These are phyloP conservation scores for Claviceps purpurea DNA, from an alignment of 2,329 filamentous ascomycete genomes.

Conservation along the genomic window DNA sequence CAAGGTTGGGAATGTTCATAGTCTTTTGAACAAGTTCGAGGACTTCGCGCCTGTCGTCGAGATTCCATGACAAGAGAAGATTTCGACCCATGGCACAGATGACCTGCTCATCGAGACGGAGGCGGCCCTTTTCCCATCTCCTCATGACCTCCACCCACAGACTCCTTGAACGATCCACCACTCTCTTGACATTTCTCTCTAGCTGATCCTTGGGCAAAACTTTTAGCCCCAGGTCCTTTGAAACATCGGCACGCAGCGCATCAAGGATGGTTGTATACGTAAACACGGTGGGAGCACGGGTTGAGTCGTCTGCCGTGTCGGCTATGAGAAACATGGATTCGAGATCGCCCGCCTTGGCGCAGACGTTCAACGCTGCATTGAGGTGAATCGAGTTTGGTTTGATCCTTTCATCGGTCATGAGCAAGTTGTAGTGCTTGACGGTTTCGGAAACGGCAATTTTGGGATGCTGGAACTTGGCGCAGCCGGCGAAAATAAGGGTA, in stretches of 20 bases:
- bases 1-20: slow-evolving; percentile 55
- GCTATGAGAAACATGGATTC: slow-evolving; percentile 70
- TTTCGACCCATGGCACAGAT: slow-evolving; percentile 71
- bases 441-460: slow-evolving; percentile 53
- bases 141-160: slow-evolving; percentile 70
- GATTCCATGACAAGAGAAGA: slow-evolving; percentile 49
- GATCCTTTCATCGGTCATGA: slow-evolving; percentile 50
- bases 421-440: slow-evolving; percentile 62
- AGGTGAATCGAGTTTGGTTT: slow-evolving; percentile 68
- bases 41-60: slow-evolving; percentile 54
- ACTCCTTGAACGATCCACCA: slow-evolving; percentile 52
- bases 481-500: slow-evolving; percentile 67
- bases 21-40: slow-evolving; percentile 69
- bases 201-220: slow-evolving; percentile 17
- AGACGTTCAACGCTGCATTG: slow-evolving; percentile 79
- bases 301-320: slow-evolving; percentile 52
- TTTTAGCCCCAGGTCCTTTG: slow-evolving; percentile 12
- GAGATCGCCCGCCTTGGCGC: slow-evolving; percentile 58
- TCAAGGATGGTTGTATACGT: slow-evolving; percentile 81
- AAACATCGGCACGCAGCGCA: slow-evolving; percentile 41
- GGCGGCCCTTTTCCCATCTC: slow-evolving; percentile 59
- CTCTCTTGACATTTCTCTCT: slow-evolving; percentile 24
- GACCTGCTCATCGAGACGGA: slow-evolving; percentile 65
- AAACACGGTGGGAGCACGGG: slow-evolving; percentile 47
- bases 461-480: slow-evolving; percentile 46